Percentiles rank a stretch among this genome's conserved stretches.
Conservation (phyloP, 148 eudicot species). For the Camellia granthamiana region DNA sequence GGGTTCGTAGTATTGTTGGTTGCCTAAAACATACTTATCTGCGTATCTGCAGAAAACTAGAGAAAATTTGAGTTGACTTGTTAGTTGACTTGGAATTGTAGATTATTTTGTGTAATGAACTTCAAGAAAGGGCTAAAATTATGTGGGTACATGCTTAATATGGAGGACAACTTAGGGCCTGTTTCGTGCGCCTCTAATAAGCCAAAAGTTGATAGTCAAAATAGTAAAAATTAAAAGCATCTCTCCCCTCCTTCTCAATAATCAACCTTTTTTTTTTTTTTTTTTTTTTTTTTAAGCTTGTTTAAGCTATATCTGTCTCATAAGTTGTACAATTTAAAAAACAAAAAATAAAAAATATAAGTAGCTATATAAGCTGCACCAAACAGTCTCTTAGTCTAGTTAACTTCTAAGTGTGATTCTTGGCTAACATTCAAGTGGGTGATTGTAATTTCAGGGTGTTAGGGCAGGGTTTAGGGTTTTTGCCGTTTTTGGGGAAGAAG, state of each 20-base stretch:
- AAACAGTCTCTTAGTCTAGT: not conserved
- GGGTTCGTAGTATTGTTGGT: not conserved
- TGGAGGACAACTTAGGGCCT: not conserved
- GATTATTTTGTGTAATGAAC: not conserved
- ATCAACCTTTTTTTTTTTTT: no score
- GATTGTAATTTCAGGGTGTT: slow-evolving; percentile 40
- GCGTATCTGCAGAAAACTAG: not conserved
- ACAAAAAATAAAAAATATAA: no score
- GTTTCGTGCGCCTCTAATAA: no score
- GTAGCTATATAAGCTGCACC: no score
- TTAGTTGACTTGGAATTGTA: not conserved
- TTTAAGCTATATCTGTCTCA: no score
- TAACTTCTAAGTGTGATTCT: slow-evolving; percentile 5
- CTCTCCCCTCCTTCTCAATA: no score
- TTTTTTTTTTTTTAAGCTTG: no score
- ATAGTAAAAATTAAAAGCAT: no score
- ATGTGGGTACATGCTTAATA: not conserved
- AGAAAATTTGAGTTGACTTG: not conserved
- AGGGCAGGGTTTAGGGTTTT: slow-evolving; percentile 58
- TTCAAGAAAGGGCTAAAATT: not conserved
- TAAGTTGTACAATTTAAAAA: no score
- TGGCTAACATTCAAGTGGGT: slow-evolving; percentile 1
- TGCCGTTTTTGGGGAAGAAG: slow-evolving; percentile 73
- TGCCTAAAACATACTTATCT: not conserved
- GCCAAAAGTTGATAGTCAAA: no score